phyloP scores from a whole-genome alignment of 192 early-diverging fungal genomes.

The Gryganskiella cystojenkinii region DNA sequence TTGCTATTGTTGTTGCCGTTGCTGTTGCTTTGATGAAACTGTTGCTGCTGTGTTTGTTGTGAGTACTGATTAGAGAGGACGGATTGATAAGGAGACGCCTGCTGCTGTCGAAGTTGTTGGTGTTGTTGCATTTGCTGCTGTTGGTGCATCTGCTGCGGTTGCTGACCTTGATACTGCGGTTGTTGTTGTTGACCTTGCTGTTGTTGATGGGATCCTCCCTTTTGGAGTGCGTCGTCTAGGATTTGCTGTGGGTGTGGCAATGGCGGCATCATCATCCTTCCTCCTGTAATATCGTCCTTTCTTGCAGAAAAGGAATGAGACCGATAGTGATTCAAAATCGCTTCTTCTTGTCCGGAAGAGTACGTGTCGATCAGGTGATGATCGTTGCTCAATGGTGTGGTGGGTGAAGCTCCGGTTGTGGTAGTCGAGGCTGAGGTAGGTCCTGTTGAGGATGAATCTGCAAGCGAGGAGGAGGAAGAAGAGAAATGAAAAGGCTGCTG shows the following conservation, averaged over 20 bases:
- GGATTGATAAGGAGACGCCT: background rate
- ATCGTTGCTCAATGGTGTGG: background rate
- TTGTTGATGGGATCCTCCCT: constrained; percentile 17
- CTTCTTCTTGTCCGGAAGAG: background rate
- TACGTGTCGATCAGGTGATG: background rate
- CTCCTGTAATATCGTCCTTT: constrained; percentile 13
- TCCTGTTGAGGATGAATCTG: background rate
- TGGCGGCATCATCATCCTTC: constrained; percentile 7
- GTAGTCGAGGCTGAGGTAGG: background rate
- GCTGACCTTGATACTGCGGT: constrained; percentile 3
- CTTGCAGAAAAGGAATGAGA: background rate
- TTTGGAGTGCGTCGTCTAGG: constrained; percentile 40
- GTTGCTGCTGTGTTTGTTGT: constrained; percentile 1
- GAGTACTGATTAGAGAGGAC: constrained; percentile 11
- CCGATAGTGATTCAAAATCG: too few species aligned
- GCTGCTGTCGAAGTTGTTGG: constrained; percentile 7
- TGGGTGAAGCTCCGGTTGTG: background rate
- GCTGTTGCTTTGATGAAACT: constrained; percentile 11
- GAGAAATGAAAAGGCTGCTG: background rate
- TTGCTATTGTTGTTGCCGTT: constrained; percentile 25
- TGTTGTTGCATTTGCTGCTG: constrained; percentile 23
- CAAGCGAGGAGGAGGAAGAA: background rate
- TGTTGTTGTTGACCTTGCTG: constrained; percentile 3
- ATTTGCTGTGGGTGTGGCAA: constrained; percentile 47
- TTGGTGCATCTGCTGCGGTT: constrained; percentile 10